Evolutionary conservation across 441 rosid genomes (phyloP).

Genomic region (Populus trichocarpa): DNA sequence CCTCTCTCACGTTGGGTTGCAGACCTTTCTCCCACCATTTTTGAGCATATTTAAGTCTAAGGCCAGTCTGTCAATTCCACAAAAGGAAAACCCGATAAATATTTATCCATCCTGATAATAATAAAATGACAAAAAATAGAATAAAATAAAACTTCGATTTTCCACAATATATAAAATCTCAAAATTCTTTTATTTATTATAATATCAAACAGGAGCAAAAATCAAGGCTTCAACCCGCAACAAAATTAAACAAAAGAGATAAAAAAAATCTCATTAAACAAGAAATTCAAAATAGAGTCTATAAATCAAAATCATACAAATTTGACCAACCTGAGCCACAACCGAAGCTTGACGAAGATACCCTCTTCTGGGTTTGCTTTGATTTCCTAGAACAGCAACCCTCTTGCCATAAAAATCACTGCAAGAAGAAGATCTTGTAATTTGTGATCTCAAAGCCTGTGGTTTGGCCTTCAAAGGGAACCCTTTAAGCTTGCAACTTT

Average conservation of each 20-base stretch:
- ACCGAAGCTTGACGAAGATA: constrained; percentile 19
- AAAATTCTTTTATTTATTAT: neutral
- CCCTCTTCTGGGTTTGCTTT: constrained; percentile 19
- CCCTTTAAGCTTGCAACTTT: constrained; percentile 29
- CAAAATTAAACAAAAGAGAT: neutral
- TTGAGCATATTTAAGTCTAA: constrained; percentile 50
- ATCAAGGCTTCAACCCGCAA: neutral
- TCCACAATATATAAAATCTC: neutral
- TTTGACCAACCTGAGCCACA: constrained; percentile 47
- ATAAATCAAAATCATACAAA: constrained; percentile 5
- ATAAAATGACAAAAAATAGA: neutral
- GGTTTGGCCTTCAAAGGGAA: constrained; percentile 33
- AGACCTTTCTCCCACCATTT: constrained; percentile 91
- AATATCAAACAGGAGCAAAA: neutral
- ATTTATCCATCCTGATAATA: neutral
- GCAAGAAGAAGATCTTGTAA: constrained; percentile 10
- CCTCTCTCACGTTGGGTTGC: constrained; percentile 81
- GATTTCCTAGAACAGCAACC: constrained; percentile 27
- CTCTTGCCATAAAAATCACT: constrained; percentile 44
- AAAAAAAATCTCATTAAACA: neutral
- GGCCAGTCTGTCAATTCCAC: constrained; percentile 33
- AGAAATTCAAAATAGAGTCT: neutral
- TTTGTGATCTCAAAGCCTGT: constrained; percentile 28
- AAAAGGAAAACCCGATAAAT: neutral
- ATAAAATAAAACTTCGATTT: neutral